A percentile compares a stretch with the other conserved stretches of the same genome.
phyloP scores from a whole-genome alignment of 139 green algal genomes.

The Volvox reticuliferus region DNA sequence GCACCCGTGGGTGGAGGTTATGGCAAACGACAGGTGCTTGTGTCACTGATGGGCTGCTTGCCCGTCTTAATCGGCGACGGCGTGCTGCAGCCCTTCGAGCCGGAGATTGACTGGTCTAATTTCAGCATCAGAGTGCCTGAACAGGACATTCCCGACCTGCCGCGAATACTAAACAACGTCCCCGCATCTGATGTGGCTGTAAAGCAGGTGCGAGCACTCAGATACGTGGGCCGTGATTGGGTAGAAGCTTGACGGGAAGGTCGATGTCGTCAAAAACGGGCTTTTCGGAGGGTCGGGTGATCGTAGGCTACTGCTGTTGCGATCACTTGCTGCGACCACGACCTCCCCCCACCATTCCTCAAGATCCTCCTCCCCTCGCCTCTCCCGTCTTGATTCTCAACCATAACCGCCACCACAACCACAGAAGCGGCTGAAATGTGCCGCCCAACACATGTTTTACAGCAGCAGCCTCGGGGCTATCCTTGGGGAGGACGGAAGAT shows the following conservation, averaged over 20 bases:
- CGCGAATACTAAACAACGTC: slow-evolving; percentile 17
- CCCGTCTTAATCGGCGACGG: slow-evolving; percentile 9
- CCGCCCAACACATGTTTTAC: slow-evolving; percentile 55
- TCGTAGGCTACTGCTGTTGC: too few relatives aligned
- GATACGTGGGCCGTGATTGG: too few relatives aligned
- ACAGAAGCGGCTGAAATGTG: slow-evolving; percentile 34
- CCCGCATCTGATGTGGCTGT: neutral
- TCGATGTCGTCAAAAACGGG: neutral
- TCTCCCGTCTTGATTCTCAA: neutral
- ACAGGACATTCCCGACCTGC: slow-evolving; percentile 47
- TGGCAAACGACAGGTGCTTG: slow-evolving; percentile 56
- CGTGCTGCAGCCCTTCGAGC: slow-evolving; percentile 55
- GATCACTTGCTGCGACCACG: too few relatives aligned
- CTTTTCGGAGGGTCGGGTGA: too few relatives aligned
- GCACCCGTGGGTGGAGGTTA: slow-evolving; percentile 56
- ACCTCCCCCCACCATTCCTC: neutral
- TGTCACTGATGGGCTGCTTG: slow-evolving; percentile 57
- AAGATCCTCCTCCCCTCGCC: neutral
- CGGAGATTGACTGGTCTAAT: slow-evolving; percentile 34
- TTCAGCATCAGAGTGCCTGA: slow-evolving; percentile 42
- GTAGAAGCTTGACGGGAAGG: neutral
- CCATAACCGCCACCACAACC: neutral
- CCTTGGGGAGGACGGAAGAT: slow-evolving; percentile 50
- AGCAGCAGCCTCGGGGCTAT: slow-evolving; percentile 51
- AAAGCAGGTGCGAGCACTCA: slow-evolving; percentile 47